Conservation (phyloP, 129 eudicot species). For the Chrysanthemum lavandulifolium region DNA sequence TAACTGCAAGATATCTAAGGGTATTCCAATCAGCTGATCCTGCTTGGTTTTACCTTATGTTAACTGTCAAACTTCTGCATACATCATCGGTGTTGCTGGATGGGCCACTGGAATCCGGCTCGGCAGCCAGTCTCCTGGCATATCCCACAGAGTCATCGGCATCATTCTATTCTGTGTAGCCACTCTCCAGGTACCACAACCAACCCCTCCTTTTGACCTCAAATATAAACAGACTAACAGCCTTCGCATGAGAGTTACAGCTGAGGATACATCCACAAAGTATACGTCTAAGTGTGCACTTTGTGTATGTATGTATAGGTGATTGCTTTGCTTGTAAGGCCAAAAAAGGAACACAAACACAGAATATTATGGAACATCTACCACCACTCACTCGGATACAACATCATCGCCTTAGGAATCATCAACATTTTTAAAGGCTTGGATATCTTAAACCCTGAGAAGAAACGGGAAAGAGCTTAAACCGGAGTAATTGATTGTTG, state of each 20-base stretch:
- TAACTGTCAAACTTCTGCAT: slow-evolving; percentile 67
- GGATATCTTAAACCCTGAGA: slow-evolving; percentile 41
- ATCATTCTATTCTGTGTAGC: slow-evolving; percentile 64
- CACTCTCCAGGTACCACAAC: slow-evolving; percentile 45
- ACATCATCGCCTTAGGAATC: slow-evolving; percentile 58
- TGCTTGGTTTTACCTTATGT: slow-evolving; percentile 89
- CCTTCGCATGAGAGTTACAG: slow-evolving; percentile 5
- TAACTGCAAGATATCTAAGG: slow-evolving; percentile 67
- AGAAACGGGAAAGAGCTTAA: slow-evolving; percentile 68
- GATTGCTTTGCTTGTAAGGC: slow-evolving; percentile 56
- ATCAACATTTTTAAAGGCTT: slow-evolving; percentile 76
- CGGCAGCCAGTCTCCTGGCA: slow-evolving; percentile 65
- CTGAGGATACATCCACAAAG: slow-evolving; percentile 13
- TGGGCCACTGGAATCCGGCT: slow-evolving; percentile 86
- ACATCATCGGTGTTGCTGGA: slow-evolving; percentile 75
- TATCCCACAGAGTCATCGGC: slow-evolving; percentile 71
- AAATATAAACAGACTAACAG: slow-evolving; percentile 21
- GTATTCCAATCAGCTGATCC: slow-evolving; percentile 72
- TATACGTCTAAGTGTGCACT: neutral
- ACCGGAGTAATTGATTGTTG: slow-evolving; percentile 45
- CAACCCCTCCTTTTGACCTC: slow-evolving; percentile 5
- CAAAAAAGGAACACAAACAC: slow-evolving; percentile 78
- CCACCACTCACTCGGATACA: slow-evolving; percentile 75
- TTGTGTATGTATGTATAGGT: neutral
- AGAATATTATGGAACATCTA: slow-evolving; percentile 77